Base-by-base conservation (phyloP, 2,329 filamentous ascomycete species). In the Xylariaceae sp. region DNA sequence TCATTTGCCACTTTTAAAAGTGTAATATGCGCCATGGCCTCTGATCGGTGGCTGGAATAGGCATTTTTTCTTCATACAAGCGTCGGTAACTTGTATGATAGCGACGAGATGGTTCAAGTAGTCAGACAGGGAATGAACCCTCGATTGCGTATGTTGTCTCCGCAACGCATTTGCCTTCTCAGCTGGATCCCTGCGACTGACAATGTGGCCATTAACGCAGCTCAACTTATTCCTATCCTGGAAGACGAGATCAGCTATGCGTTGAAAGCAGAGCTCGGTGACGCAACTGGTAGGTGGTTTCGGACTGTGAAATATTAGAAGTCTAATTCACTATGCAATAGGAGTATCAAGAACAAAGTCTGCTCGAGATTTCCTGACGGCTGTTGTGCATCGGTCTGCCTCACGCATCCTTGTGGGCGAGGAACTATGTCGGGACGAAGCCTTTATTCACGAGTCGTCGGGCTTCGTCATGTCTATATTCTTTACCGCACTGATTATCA, bases 21-120 rank as follows among this genome's bases (percentile, higher is more conserved):
- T 15, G 6, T 13, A 5, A 30, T 13, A 30, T 30, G 5, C 14
- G 7, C 14, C 5, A 9, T 5, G 28, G 14, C 5, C 28, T n/a
- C 28, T 30, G 14, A 5, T 12, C 14, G 12, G 9, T 5, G 5
- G 9, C 21, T 24, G 21, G 11, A 11, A 24, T 24, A 36, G 34
- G 34, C 34, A 4, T 36, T 36, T 16, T 30, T 19, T 11, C 26
- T 36, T 16, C 34, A 36, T 13, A 30, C 26, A 4, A 36, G 26
- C 16, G 34, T 36, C 5, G 34, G 34, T 11, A 11, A 36, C 14
- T 18, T 36, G 12, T 36, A 36, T n/a, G 24, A 36, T 18, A 36
- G 26, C 24, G 34, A 36, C 16, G 24, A 9, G n/a, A 4, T 27
- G 8, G 34, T 30, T 8, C 4, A 30, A 13, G 28, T 36, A 8